Conservation (phyloP, 2,329 filamentous ascomycete species). For the Trichoderma polysporum region DNA sequence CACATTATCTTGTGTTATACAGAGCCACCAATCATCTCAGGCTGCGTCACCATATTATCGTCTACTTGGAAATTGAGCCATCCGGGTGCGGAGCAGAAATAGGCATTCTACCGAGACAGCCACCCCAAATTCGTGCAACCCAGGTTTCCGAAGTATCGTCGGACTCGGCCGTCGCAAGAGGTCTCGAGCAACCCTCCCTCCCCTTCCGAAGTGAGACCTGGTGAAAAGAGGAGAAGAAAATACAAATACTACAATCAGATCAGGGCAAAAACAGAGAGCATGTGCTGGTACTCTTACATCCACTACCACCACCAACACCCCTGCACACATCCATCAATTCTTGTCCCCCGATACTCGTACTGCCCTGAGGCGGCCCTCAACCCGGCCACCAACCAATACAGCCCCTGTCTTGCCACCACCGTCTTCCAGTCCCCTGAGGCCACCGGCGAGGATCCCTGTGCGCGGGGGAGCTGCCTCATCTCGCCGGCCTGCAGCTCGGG, state of each 20-base stretch:
- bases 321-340: constrained; percentile 43
- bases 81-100: not conserved
- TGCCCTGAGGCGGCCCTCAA: constrained; percentile 39
- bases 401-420: constrained; percentile 27
- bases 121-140: constrained; percentile 12
- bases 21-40: not conserved
- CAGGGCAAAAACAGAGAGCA: constrained; percentile 27
- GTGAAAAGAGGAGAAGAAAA: not conserved
- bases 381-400: constrained; percentile 28
- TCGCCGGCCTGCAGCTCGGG: constrained; percentile 49
- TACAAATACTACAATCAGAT: not conserved
- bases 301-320: constrained; percentile 52
- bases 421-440: constrained; percentile 33
- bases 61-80: not conserved
- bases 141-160: constrained; percentile 17
- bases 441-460: constrained; percentile 45
- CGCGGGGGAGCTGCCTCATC: constrained; percentile 45
- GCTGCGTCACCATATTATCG: not conserved
- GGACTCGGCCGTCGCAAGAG: not conserved
- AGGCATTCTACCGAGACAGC: constrained; percentile 29
- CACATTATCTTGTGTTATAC: not conserved
- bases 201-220: not conserved
- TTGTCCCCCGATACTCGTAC: constrained; percentile 45
- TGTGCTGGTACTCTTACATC: constrained; percentile 53
- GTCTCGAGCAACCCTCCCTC: not conserved